phyloP scores from a whole-genome alignment of 306 rosid species.

The Inga leiocalycina region DNA sequence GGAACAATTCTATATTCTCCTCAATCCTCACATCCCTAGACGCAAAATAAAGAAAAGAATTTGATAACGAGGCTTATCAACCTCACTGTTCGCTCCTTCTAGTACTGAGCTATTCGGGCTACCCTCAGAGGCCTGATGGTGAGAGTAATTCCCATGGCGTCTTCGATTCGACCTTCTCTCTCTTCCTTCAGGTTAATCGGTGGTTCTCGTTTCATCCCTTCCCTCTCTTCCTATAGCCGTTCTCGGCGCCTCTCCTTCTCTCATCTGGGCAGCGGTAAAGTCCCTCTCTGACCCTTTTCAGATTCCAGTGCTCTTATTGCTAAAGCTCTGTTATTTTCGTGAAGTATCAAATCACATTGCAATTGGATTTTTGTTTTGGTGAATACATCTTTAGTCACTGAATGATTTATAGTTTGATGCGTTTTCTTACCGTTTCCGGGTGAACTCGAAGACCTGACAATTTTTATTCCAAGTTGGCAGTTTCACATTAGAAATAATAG shows the following conservation, averaged over 20 bases:
- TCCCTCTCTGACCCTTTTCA: not conserved
- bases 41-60: not conserved
- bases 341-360: not conserved
- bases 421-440: not conserved
- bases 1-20: not conserved
- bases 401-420: not conserved
- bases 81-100: not conserved
- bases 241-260: conserved; percentile 48
- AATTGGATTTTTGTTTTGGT: not conserved
- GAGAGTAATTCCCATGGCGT: conserved; percentile 73
- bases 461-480: not conserved
- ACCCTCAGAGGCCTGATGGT: conserved; percentile 39
- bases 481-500: not conserved
- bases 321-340: not conserved
- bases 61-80: not conserved
- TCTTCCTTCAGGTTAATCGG: conserved; percentile 55
- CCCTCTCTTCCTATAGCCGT: conserved; percentile 48
- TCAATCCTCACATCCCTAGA: not conserved
- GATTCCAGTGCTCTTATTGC: not conserved
- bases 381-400: not conserved
- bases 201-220: conserved; percentile 45
- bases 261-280: conserved; percentile 53
- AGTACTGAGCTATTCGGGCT: not conserved
- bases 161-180: conserved; percentile 78
- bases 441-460: not conserved